Evolutionary conservation across 805 yeast genomes (phyloP), one percentile per base, ranked within the genome.

Genomic region (Candida piceae): DNA sequence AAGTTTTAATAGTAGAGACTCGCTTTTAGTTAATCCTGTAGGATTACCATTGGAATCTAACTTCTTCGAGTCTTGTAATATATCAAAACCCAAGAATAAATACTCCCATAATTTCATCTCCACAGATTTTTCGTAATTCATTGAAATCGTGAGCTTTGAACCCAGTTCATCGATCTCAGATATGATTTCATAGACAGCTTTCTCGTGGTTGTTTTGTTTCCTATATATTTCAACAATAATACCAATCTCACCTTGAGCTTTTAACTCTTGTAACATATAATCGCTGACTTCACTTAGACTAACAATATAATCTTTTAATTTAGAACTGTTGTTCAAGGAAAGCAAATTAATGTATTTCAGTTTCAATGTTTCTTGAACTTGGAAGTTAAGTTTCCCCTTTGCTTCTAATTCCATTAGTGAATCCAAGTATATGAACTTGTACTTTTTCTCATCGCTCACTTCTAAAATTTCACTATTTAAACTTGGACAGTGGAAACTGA

Each of bases 381-480:
- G 8, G 12, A 39, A 37, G 30, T 38, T 25, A 16, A 41, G 3
- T 26, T 41, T 34, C 1, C 49, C 50, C 10, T 36, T 29, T 4
- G 41, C 30, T 12, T 45, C 45, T 3, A 46, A 31, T 5, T 46
- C 54, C 41, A 63, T 59, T n/a, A 70, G 42, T 2, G 45, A 33
- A 1, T 41, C 41, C 27, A 72, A 48, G 42, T 70, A 73, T 20
- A 48, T 38, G 40, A 42, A 69, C 24, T 55, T 54, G 10, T 58
- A 19, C 0, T 29, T 37, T 28, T 50, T 15, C 5, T 26, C 23
- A 40, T 51, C 62, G 9, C 56, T 34, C 17, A 64, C 42, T 2
- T 49, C 38, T 24, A 74, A 46, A 1, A 67, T 57, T 33, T 61
- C 57, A 1, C 39, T 32, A 46, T 74, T 76, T 25, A 76, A 41